A percentile compares a stretch with the other conserved stretches of the same genome.
Conservation (phyloP, 179 eudicot genomes). For the Kewa caespitosa region DNA sequence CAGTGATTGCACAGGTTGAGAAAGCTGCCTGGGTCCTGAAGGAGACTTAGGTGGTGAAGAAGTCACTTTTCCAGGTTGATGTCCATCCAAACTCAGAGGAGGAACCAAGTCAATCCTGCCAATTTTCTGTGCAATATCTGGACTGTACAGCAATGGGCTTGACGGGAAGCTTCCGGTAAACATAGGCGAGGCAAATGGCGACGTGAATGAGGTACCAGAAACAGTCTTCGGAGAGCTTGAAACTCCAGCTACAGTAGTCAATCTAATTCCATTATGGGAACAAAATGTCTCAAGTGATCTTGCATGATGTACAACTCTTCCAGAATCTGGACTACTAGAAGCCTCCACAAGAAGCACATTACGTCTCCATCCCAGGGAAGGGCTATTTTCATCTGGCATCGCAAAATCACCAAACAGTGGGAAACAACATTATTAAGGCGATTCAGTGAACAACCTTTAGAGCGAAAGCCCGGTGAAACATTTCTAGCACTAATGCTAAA, state of each 20-base stretch:
- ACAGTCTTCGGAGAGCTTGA: slow-evolving; percentile 47
- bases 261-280: slow-evolving; percentile 57
- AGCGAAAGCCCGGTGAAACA: slow-evolving; percentile 2
- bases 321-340: slow-evolving; percentile 85
- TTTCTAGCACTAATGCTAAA: background rate
- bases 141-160: slow-evolving; percentile 80
- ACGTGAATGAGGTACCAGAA: slow-evolving; percentile 54
- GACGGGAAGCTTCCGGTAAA: slow-evolving; percentile 99
- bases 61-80: slow-evolving; percentile 51
- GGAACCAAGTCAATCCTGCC: slow-evolving; percentile 84
- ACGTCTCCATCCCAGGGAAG: slow-evolving; percentile 93
- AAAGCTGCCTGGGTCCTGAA: slow-evolving; percentile 61
- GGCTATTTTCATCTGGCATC: slow-evolving; percentile 54
- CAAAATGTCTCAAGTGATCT: slow-evolving; percentile 89
- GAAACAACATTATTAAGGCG: background rate
- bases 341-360: slow-evolving; percentile 90
- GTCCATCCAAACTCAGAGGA: slow-evolving; percentile 90
- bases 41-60: slow-evolving; percentile 81
- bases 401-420: slow-evolving; percentile 8
- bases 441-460: background rate
- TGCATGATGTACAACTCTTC: slow-evolving; percentile 84
- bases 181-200: slow-evolving; percentile 86
- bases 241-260: slow-evolving; percentile 52
- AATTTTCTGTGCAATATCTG: slow-evolving; percentile 56
- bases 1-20: slow-evolving; percentile 63